phyloP scores from a whole-genome alignment of 768 basidiomycete species.

The Tylopilus vinaceipallidus region DNA sequence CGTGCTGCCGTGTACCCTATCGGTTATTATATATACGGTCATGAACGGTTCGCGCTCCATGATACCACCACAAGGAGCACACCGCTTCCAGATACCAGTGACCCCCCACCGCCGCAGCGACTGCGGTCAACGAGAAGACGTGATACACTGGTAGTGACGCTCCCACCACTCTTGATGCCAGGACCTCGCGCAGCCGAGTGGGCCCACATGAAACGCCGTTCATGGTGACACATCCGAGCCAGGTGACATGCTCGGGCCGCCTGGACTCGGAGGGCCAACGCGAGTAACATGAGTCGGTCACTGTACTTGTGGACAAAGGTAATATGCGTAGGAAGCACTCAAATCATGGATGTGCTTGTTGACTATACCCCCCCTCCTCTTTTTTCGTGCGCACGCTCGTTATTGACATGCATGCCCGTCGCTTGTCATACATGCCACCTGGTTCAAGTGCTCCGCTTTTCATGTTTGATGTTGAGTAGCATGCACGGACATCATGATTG shows the following conservation, averaged over 20 bases:
- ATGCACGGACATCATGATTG: too few species aligned
- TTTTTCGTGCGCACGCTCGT: neutral
- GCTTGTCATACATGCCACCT: neutral
- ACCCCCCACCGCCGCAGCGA: conserved; percentile 73
- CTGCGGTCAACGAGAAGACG: conserved; percentile 27
- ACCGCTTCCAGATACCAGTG: conserved; percentile 91
- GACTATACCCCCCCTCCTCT: neutral
- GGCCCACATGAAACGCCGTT: neutral
- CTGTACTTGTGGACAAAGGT: too few species aligned
- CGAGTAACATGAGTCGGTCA: neutral
- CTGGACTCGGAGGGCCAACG: neutral
- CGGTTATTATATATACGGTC: conserved; percentile 90
- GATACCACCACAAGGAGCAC: conserved; percentile 98
- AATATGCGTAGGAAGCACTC: too few species aligned
- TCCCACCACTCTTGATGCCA: neutral
- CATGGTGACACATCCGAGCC: conserved; percentile 1
- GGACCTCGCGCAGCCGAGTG: neutral
- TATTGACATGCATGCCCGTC: neutral
- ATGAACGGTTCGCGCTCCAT: conserved; percentile 94
- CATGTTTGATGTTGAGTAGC: neutral
- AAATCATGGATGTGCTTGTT: too few species aligned
- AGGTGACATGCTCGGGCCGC: neutral
- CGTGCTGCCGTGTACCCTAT: conserved; percentile 88
- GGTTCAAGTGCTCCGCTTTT: neutral
- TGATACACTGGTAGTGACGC: conserved; percentile 3